Conservation (phyloP, 2,329 filamentous ascomycete genomes). For the Aspergillus hortae region DNA sequence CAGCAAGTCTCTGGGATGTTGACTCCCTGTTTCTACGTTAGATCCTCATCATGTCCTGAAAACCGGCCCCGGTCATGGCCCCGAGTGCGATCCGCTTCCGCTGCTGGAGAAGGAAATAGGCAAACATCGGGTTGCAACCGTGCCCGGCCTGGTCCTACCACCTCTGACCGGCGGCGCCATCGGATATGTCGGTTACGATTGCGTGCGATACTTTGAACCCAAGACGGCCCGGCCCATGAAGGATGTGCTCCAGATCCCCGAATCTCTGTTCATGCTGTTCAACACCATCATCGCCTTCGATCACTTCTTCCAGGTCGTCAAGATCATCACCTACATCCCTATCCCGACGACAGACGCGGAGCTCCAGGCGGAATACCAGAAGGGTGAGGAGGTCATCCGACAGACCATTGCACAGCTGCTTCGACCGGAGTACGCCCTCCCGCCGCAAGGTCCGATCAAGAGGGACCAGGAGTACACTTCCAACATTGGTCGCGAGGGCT, state of each 20-base stretch:
- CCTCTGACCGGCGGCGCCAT: conserved; percentile 88
- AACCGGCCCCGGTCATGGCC: conserved; percentile 83
- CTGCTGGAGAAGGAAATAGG: conserved; percentile 76
- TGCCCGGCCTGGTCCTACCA: conserved; percentile 79
- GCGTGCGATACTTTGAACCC: conserved; percentile 95
- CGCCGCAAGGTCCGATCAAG: conserved; percentile 69
- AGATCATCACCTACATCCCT: conserved; percentile 86
- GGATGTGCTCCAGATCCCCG: conserved; percentile 83
- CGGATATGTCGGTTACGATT: conserved; percentile 96
- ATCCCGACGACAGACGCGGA: conserved; percentile 58
- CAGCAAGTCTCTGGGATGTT: conserved; percentile 6
- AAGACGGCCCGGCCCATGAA: conserved; percentile 87
- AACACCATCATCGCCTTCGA: conserved; percentile 94
- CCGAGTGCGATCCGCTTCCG: conserved; percentile 78
- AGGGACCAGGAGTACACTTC: conserved; percentile 78
- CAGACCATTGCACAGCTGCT: conserved; percentile 69
- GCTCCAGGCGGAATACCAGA: conserved; percentile 66
- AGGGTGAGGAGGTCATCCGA: conserved; percentile 62
- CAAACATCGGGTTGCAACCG: conserved; percentile 72
- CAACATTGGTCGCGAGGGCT: conserved; percentile 84
- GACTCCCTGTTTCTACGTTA: conserved; percentile 18
- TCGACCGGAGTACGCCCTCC: conserved; percentile 71
- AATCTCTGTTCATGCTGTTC: conserved; percentile 95
- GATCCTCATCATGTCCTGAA: conserved; percentile 73
- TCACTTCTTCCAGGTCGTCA: conserved; percentile 87